Evolutionary conservation across 2,329 filamentous ascomycete genomes (phyloP), one percentile per base, ranked within the genome.

Genomic region (Trichoderma sp.): DNA sequence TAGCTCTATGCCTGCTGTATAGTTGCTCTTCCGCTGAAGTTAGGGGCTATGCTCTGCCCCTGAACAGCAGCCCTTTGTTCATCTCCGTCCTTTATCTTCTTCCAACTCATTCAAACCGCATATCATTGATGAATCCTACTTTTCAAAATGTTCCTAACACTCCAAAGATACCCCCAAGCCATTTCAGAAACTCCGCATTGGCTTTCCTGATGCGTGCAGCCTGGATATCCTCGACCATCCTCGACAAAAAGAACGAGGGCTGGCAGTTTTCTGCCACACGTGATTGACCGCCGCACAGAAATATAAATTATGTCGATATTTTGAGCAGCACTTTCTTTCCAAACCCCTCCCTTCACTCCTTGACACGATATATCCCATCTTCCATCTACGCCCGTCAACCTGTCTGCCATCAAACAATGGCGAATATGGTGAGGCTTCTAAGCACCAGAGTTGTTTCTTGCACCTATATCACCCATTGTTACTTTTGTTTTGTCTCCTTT

Each of bases 131-230:
- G 16, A 43, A 0, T 30, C 2, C 4, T 43, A 7, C 2, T 1
- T 1, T 1, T 0, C 3, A 18, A 24, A 21, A 4, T 5, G 24
- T 32, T 32, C 1, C 16, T 18, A 7, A 30, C 0, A 11, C 1
- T 13, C 14, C 13, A 43, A 7, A 30, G 24, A 55, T 30, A 11
- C 26, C 1, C 26, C 8, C 4, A 18, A 18, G 18, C 0, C 5
- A 5, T 43, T 24, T 18, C 2, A 21, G 52, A 6, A 2, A 5
- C 51, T 13, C n/a, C 21, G 37, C 5, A 43, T 18, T 7, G 21
- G 6, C 24, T 24, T 21, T 43, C 2, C 24, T 28, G 6, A 30
- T 10, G 32, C 28, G 24, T 64, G 60, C 51, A 55, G 24, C 14
- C 34, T 18, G 30, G 16, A 43, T 43, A 55, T 43, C 18, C 11